Evolutionary conservation across 495 filamentous ascomycete genomes (phyloP).

Genomic region (Pseudotulostoma volvatum): DNA sequence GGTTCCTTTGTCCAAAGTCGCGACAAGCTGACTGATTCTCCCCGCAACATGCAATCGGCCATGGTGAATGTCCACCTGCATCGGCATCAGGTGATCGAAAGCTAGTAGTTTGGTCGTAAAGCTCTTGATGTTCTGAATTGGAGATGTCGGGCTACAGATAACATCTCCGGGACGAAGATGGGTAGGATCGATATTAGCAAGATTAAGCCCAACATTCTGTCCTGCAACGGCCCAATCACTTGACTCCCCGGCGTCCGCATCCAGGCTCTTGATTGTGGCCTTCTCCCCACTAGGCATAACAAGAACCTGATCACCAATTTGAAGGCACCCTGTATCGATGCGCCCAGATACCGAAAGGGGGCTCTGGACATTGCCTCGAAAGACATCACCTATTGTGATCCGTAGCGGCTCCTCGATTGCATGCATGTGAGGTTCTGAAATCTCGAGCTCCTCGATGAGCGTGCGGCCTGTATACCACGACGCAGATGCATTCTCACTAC

Average conservation of each 20-base stretch:
- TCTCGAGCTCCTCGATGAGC: conserved; percentile 69
- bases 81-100: conserved; percentile 77
- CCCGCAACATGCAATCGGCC: conserved; percentile 70
- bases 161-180: conserved; percentile 77
- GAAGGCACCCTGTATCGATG: conserved; percentile 67
- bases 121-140: conserved; percentile 47
- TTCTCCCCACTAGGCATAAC: conserved; percentile 67
- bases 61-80: conserved; percentile 73
- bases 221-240: conserved; percentile 92
- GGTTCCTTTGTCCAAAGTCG: conserved; percentile 57
- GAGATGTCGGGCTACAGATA: conserved; percentile 49
- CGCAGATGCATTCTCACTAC: conserved; percentile 35
- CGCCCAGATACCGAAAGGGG: conserved; percentile 72
- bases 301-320: conserved; percentile 65
- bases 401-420: conserved; percentile 66
- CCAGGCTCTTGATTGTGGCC: conserved; percentile 59
- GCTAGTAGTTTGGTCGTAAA: conserved; percentile 75
- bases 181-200: conserved; percentile 69
- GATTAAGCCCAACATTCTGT: conserved; percentile 68
- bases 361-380: conserved; percentile 57
- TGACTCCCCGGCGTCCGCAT: conserved; percentile 52
- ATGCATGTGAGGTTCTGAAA: conserved; percentile 51
- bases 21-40: conserved; percentile 50
- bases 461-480: conserved; percentile 70
- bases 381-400: conserved; percentile 69